Evolutionary conservation across 176 grass and related monocot genomes (phyloP), one percentile per base, ranked within the genome.

Genomic region (Hyparrhenia diplandra): DNA sequence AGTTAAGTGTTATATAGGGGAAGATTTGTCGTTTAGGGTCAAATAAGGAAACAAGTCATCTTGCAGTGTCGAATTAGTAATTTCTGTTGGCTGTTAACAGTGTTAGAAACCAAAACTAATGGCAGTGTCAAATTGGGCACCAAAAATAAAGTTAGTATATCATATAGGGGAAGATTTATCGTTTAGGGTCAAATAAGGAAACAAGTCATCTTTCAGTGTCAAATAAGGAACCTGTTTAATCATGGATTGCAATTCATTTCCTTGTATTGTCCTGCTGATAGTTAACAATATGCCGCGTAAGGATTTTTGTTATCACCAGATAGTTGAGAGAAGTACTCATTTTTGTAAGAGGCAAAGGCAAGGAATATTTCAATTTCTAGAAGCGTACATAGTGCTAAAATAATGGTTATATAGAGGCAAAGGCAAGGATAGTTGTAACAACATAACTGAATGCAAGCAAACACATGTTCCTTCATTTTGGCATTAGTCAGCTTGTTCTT

Each of bases 401-500:
- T 71, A 72, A 9, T 51, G 41, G 9, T 24, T 81, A 76, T 16
- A 62, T 84, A 47, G 64, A 74, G 14, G 74, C 74, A 39, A 55
- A 74, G 30, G 5, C 23, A 80, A 39, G 9, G 69, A 74, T 66
- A 66, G 16, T 46, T 54, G 49, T 65, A 63, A 76, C 69, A 80
- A 13, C 41, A 52, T 89, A 85, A 40, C 17, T 62, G 18, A 69
- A 74, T 67, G 40, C 55, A 36, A 46, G 12, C 10, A 71, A 30
- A 54, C n/a, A 45, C 35, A 43, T 37, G 51, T 21, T 83, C 21
- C 13, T 77, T 61, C 28, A 34, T 58, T 13, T 34, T 81, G n/a
- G 35, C 13, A 13, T 72, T 65, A 16, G 1, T 85, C 20, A 69
- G 51, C 27, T 51, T 58, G 5, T 8, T 17, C 5, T 27, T 57